phyloP scores from a whole-genome alignment of 257 asterid species.

The Solanum acaule region DNA sequence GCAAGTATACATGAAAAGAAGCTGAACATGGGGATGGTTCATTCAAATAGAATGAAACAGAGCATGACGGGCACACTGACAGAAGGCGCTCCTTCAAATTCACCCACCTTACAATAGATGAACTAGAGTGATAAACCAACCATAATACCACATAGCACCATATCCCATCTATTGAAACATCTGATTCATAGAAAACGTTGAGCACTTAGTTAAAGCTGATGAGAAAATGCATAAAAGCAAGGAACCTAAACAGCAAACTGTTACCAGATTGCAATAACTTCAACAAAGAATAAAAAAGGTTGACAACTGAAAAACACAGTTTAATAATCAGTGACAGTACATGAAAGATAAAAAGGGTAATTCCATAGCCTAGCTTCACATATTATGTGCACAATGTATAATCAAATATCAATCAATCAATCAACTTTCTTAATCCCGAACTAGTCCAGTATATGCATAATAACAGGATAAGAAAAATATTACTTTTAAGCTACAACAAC shows the following conservation, averaged over 20 bases:
- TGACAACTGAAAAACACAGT: neutral
- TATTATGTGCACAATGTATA: neutral
- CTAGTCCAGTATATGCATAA: neutral
- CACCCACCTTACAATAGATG: conserved; percentile 47
- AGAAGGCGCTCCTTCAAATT: conserved; percentile 60
- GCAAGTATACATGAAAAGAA: conserved; percentile 45
- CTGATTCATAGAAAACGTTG: conserved; percentile 14
- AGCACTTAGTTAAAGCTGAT: neutral
- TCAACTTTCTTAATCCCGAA: neutral
- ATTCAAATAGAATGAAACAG: conserved; percentile 34
- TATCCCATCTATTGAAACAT: conserved; percentile 81
- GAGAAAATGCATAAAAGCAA: neutral
- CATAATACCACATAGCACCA: conserved; percentile 79
- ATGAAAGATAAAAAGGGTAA: neutral
- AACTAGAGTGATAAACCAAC: conserved; percentile 45
- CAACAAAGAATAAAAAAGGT: neutral
- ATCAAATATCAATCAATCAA: neutral
- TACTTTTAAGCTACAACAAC: neutral
- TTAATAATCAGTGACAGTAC: neutral
- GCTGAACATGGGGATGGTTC: conserved; percentile 24
- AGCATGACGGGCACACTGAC: conserved; percentile 52
- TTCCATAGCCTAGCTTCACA: neutral
- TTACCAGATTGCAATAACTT: neutral
- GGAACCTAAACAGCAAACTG: neutral
- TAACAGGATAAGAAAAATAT: neutral